Conservation (phyloP, 169 alveolate species). For the Theileria sp. region DNA sequence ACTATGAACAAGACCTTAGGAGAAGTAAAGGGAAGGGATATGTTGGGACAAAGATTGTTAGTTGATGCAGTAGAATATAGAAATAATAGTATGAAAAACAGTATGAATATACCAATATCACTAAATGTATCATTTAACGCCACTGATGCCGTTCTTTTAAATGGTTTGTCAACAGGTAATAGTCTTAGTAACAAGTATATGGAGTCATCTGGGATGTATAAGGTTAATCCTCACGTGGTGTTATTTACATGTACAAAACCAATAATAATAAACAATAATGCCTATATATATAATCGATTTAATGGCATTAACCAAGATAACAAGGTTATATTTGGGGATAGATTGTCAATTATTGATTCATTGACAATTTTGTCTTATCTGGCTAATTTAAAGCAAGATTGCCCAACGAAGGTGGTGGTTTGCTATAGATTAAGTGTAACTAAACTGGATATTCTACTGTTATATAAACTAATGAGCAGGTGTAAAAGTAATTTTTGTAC, state of each 20-base stretch:
- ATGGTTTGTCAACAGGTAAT: background rate
- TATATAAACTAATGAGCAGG: constrained; percentile 22
- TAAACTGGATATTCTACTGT: constrained; percentile 19
- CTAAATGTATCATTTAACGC: background rate
- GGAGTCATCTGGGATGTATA: background rate
- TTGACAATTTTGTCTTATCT: constrained; percentile 29
- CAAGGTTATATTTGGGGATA: background rate
- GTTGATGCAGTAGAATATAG: background rate
- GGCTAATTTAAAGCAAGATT: background rate
- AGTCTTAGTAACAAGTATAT: background rate
- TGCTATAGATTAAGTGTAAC: constrained; percentile 44
- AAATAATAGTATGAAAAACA: background rate
- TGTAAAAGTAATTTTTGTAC: constrained; percentile 10
- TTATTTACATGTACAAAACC: background rate
- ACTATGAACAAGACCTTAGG: background rate
- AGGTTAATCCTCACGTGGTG: background rate
- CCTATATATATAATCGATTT: background rate
- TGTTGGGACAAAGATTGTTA: background rate
- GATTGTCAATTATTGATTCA: constrained; percentile 1
- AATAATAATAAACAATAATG: background rate
- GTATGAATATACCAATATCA: background rate
- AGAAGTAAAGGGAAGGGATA: background rate
- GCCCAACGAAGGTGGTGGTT: constrained; percentile 9
- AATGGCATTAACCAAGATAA: background rate
- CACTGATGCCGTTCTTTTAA: background rate